Conservation (phyloP, 371 early-diverging fungal species). For the Mucor ambiguus region DNA sequence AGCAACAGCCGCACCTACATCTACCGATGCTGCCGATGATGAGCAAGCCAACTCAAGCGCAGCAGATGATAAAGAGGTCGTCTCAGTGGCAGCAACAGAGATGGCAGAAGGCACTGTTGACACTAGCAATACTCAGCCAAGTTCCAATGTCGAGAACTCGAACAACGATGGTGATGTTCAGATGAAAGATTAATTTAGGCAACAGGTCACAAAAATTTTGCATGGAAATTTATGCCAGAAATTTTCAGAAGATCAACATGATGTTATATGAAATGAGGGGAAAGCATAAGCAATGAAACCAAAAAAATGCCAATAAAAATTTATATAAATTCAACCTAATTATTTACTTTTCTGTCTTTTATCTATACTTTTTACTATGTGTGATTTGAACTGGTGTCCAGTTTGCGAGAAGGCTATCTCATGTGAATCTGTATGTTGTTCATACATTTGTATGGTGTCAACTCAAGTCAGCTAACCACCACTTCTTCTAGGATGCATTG, state of each 20-base stretch:
- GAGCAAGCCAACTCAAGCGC: background rate
- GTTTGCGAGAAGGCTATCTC: conserved; percentile 34
- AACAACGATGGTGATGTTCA: conserved; percentile 3
- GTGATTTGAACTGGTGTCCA: conserved; percentile 42
- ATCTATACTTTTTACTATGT: conserved; percentile 16
- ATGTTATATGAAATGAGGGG: background rate
- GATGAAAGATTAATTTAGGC: conserved; percentile 16
- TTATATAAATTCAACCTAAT: conserved; percentile 3
- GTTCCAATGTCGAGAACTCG: background rate
- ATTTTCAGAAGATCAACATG: background rate
- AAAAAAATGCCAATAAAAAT: background rate
- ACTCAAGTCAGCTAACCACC: background rate
- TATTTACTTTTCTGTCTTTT: background rate
- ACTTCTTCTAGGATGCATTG: conserved; percentile 9
- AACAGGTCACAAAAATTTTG: conserved; percentile 15
- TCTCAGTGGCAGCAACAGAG: background rate
- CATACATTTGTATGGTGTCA: background rate
- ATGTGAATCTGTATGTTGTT: conserved; percentile 29
- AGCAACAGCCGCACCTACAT: background rate
- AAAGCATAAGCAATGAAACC: background rate
- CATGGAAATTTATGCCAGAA: background rate
- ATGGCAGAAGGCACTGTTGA: background rate
- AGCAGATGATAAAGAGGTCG: background rate
- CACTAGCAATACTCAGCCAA: background rate
- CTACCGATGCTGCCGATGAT: background rate